Evolutionary conservation across 306 rosid species (phyloP).

Genomic region (Pyrus bretschneideri): DNA sequence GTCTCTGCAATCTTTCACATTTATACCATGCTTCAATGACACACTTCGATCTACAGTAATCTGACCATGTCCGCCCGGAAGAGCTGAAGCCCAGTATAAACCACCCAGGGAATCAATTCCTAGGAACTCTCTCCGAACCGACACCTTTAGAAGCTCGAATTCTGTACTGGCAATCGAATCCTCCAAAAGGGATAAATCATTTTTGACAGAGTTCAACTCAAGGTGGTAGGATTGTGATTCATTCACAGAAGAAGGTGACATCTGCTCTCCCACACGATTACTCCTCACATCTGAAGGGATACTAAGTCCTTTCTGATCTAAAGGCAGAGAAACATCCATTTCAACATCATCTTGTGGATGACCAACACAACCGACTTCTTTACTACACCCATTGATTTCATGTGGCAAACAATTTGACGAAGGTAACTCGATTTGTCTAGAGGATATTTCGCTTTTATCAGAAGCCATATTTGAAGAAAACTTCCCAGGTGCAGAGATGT

Average conservation of each 20-base stretch:
- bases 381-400: slow-evolving; percentile 45
- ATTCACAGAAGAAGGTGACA: slow-evolving; percentile 22
- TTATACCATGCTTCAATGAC: slow-evolving; percentile 25
- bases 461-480: slow-evolving; percentile 16
- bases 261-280: slow-evolving; percentile 28
- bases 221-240: slow-evolving; percentile 51
- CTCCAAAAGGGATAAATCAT: slow-evolving; percentile 45
- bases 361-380: slow-evolving; percentile 33
- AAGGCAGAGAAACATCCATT: slow-evolving; percentile 32
- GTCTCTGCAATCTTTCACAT: slow-evolving; percentile 22
- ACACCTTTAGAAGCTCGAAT: slow-evolving; percentile 59
- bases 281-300: slow-evolving; percentile 26
- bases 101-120: slow-evolving; percentile 75
- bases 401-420: slow-evolving; percentile 38
- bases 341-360: slow-evolving; percentile 38
- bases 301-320: slow-evolving; percentile 40
- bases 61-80: slow-evolving; percentile 39
- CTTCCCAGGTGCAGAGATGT: slow-evolving; percentile 1
- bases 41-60: slow-evolving; percentile 64
- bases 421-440: slow-evolving; percentile 26
- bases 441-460: slow-evolving; percentile 39
- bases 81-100: slow-evolving; percentile 69
- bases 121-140: slow-evolving; percentile 73
- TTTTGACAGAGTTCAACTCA: slow-evolving; percentile 68
- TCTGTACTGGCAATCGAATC: slow-evolving; percentile 53